Evolutionary conservation across 2,329 filamentous ascomycete species (phyloP).

Genomic region (Verticillium isaacii): DNA sequence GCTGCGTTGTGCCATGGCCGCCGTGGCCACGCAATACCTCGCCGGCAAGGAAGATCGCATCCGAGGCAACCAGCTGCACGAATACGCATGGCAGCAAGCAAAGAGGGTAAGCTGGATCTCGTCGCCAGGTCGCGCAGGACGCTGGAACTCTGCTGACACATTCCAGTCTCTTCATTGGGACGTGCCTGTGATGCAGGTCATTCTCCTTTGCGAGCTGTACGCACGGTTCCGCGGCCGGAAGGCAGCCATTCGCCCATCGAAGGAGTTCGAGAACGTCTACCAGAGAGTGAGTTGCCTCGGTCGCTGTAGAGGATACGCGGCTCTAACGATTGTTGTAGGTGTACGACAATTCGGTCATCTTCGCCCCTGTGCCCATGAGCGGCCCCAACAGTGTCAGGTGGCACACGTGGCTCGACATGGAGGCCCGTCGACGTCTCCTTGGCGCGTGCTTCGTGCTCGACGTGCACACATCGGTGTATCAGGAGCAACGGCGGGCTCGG

Average conservation of each 20-base stretch:
- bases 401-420: conserved; percentile 47
- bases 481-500: conserved; percentile 37
- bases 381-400: conserved; percentile 33
- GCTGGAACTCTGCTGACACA: conserved; percentile 8
- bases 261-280: conserved; percentile 45
- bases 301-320: not conserved
- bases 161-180: conserved; percentile 42
- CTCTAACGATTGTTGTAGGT: conserved; percentile 33
- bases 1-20: conserved; percentile 51
- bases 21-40: conserved; percentile 49
- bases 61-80: conserved; percentile 45
- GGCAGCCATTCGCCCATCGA: conserved; percentile 40
- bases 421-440: conserved; percentile 49
- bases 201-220: conserved; percentile 51
- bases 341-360: conserved; percentile 25
- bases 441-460: conserved; percentile 53
- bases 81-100: conserved; percentile 44
- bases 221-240: conserved; percentile 49
- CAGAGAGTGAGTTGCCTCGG: conserved; percentile 44
- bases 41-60: conserved; percentile 42
- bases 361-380: conserved; percentile 14
- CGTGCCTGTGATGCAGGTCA: conserved; percentile 46
- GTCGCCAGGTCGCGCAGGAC: not conserved
- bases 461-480: conserved; percentile 49
- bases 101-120: conserved; percentile 39